Evolutionary conservation across 495 filamentous ascomycete genomes (phyloP).

Genomic region (Aspergillus sclerotioniger): DNA sequence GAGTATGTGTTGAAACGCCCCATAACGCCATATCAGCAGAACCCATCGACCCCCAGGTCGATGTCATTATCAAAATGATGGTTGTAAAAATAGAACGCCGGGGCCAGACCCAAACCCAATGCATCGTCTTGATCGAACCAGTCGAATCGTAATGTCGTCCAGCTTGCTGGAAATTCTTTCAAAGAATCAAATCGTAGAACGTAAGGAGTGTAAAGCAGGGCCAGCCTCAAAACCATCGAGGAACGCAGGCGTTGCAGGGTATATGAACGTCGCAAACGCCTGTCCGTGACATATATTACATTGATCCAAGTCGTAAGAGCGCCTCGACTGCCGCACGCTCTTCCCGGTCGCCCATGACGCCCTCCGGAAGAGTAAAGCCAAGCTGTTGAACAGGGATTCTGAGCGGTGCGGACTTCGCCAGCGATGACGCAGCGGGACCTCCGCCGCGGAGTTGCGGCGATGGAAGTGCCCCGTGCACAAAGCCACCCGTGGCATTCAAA

Average conservation of each 20-base stretch:
- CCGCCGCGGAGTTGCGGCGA: constrained; percentile 21
- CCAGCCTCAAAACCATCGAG: constrained; percentile 20
- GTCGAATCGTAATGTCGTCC: constrained; percentile 17
- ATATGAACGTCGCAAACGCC: constrained; percentile 13
- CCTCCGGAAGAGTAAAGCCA: constrained; percentile 31
- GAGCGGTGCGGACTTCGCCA: constrained; percentile 40
- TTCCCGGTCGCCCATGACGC: constrained; percentile 50
- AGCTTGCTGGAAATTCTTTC: constrained; percentile 15
- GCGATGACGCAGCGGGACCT: constrained; percentile 38
- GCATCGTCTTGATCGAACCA: constrained; percentile 22
- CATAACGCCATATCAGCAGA: constrained; percentile 5
- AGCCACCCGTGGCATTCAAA: constrained; percentile 42
- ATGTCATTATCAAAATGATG: constrained; percentile 6
- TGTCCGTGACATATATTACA: constrained; percentile 54
- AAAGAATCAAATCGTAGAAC: constrained; percentile 16
- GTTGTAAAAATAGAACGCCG: constrained; percentile 25
- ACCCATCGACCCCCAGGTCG: constrained; percentile 8
- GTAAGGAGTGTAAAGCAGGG: constrained; percentile 15
- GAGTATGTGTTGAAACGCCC: background rate
- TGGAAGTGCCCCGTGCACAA: constrained; percentile 28
- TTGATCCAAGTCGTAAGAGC: constrained; percentile 79
- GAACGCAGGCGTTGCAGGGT: constrained; percentile 9
- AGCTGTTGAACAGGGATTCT: constrained; percentile 36
- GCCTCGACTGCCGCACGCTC: constrained; percentile 85
- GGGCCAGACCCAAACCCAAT: constrained; percentile 17